Conservation (phyloP, 106 monocot species). For the Amphibolis antarctica region DNA sequence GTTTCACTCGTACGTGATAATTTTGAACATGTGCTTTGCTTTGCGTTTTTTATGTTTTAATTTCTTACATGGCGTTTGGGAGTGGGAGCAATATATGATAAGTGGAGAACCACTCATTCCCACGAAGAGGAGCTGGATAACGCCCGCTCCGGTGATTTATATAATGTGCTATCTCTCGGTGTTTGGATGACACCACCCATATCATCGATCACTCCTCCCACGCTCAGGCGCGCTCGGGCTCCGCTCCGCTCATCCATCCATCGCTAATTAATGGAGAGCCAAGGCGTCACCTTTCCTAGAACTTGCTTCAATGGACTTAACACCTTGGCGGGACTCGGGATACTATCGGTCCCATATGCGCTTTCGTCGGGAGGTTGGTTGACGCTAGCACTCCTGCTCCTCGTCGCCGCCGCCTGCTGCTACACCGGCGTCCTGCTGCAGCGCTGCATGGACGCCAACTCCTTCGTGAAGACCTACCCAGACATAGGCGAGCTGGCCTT, state of each 20-base stretch:
- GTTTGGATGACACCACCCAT: too few relatives aligned
- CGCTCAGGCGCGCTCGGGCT: too few relatives aligned
- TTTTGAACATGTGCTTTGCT: too few relatives aligned
- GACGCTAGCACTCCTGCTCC: conserved; percentile 43
- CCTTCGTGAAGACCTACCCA: conserved; percentile 56
- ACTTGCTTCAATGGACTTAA: conserved; percentile 85
- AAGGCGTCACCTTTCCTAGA: conserved; percentile 51
- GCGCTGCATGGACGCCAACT: conserved; percentile 65
- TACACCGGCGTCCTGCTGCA: conserved; percentile 68
- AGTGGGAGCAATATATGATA: too few relatives aligned
- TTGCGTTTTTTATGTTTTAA: too few relatives aligned
- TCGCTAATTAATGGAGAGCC: conserved; percentile 10
- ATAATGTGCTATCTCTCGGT: too few relatives aligned
- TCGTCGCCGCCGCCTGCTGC: conserved; percentile 40
- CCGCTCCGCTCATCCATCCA: background rate
- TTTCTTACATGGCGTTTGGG: too few relatives aligned
- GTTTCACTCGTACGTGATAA: too few relatives aligned
- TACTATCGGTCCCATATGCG: conserved; percentile 81
- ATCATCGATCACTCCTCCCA: too few relatives aligned
- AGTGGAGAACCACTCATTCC: too few relatives aligned
- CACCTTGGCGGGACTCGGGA: conserved; percentile 70
- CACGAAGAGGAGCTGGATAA: too few relatives aligned
- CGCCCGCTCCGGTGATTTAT: too few relatives aligned
- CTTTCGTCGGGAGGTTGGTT: conserved; percentile 77
- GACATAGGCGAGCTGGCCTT: conserved; percentile 84